Conservation (phyloP, 1,284 basidiomycete genomes). For the Coniferiporia weirii region DNA sequence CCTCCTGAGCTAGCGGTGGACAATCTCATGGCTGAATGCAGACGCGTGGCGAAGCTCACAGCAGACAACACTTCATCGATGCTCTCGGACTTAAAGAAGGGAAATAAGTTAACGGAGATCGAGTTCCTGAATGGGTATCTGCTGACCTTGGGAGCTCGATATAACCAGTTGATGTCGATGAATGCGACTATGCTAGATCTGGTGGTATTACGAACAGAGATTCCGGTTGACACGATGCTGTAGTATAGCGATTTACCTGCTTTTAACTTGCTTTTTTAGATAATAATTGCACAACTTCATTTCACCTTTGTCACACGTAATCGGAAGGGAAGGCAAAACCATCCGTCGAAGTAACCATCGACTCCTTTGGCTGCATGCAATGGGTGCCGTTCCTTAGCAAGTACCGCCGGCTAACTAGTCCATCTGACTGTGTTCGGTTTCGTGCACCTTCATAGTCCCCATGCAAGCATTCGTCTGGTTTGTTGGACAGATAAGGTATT, state of each 20-base stretch:
- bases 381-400: no score
- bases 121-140: constrained; percentile 88
- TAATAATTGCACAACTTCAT: background rate
- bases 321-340: no score
- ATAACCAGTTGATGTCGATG: constrained; percentile 58
- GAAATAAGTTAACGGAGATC: constrained; percentile 62
- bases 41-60: constrained; percentile 53
- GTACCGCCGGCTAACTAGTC: no score
- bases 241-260: constrained; percentile 9
- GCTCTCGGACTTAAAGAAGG: constrained; percentile 60
- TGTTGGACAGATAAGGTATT: no score
- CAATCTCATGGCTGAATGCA: constrained; percentile 45
- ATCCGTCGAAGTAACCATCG: no score
- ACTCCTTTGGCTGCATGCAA: no score
- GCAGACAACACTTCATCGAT: constrained; percentile 73
- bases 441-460: no score
- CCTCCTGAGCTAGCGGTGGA: constrained; percentile 37
- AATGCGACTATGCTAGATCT: constrained; percentile 61
- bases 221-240: constrained; percentile 31
- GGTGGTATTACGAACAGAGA: constrained; percentile 43
- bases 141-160: constrained; percentile 54
- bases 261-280: constrained; percentile 5
- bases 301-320: background rate
- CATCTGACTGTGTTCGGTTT: no score
- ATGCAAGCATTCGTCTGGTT: no score